These are phyloP conservation scores for Talaromyces nanjingensis DNA, from an alignment of 495 filamentous ascomycete species.

Conservation along the genomic window DNA sequence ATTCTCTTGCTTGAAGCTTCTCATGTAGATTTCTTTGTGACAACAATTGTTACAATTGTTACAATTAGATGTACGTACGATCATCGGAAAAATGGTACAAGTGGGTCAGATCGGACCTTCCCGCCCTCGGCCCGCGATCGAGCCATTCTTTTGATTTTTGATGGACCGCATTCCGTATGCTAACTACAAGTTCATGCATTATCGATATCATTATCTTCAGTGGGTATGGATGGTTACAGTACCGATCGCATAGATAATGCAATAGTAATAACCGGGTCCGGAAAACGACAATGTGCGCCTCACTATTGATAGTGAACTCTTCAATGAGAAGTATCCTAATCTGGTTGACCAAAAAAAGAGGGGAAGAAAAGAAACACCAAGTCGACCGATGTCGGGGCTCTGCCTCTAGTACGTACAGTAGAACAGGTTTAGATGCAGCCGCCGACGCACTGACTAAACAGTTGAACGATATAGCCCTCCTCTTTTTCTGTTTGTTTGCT, in stretches of 20 bases:
- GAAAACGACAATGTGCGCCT: background rate
- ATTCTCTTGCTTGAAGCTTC: background rate
- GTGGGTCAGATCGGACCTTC: background rate
- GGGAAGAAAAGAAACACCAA: background rate
- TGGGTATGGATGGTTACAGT: too few relatives aligned
- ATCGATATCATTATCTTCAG: background rate
- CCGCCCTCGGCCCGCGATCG: slow-evolving; percentile 7
- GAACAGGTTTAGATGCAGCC: background rate
- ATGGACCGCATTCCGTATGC: background rate
- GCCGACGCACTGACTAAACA: background rate
- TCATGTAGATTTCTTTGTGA: background rate
- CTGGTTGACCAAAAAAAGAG: background rate
- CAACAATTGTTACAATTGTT: background rate
- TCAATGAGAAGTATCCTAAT: background rate
- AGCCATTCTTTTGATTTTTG: slow-evolving; percentile 1
- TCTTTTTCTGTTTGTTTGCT: background rate
- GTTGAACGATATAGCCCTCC: background rate
- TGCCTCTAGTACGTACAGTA: background rate
- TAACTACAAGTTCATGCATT: background rate
- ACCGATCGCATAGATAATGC: background rate
- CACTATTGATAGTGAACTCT: background rate
- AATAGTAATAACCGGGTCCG: background rate
- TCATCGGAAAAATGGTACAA: background rate
- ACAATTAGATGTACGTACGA: too few relatives aligned
- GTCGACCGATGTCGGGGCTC: background rate